A percentile compares a stretch with the other conserved stretches of the same genome.
Evolutionary conservation across 352 stramenopile species (phyloP).

Genomic region (Pythium sp.): DNA sequence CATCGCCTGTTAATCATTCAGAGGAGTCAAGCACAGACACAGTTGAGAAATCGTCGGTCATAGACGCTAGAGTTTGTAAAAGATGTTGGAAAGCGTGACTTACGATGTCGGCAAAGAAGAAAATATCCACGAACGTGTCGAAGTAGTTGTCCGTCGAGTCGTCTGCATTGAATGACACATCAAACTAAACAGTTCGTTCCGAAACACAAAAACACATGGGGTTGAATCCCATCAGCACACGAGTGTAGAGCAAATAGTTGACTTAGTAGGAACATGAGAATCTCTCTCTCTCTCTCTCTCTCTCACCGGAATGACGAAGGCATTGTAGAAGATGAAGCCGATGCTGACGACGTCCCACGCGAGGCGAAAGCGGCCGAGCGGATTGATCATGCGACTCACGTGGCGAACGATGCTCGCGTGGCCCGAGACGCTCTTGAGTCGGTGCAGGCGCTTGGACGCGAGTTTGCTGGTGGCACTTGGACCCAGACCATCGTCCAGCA

Average conservation of each 20-base stretch:
- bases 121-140: conserved; percentile 49
- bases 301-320: conserved; percentile 56
- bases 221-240: too few relatives aligned
- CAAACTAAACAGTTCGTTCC: conserved; percentile 33
- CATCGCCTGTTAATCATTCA: conserved; percentile 23
- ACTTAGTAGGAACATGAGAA: too few relatives aligned
- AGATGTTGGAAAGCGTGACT: background rate
- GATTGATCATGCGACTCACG: conserved; percentile 49
- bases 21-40: too few relatives aligned
- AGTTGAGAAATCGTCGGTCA: background rate
- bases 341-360: conserved; percentile 70
- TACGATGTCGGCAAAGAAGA: conserved; percentile 72
- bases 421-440: conserved; percentile 28
- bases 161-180: conserved; percentile 51
- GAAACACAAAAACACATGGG: background rate
- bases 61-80: background rate
- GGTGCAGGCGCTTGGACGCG: conserved; percentile 23
- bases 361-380: conserved; percentile 53
- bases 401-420: conserved; percentile 25
- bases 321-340: conserved; percentile 74
- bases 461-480: conserved; percentile 7
- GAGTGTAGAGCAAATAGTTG: too few relatives aligned
- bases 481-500: background rate
- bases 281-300: too few relatives aligned
- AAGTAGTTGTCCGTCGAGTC: conserved; percentile 32